Evolutionary conservation across 768 basidiomycete species (phyloP).

Genomic region (Russula earlei): DNA sequence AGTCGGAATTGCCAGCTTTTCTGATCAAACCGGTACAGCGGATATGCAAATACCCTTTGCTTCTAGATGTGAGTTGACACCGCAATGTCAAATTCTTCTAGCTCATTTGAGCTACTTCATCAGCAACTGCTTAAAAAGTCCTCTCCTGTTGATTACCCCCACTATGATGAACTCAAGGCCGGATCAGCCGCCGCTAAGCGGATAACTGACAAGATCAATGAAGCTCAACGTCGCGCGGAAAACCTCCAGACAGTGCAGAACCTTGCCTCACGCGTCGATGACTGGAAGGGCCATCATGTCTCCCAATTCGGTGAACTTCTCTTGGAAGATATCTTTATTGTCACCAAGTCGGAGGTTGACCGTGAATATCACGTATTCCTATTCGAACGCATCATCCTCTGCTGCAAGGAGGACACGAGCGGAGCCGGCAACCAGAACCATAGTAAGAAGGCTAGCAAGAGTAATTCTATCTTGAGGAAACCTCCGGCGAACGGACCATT

Average conservation of each 20-base stretch:
- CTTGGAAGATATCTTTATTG: slow-evolving; percentile 90
- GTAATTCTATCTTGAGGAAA: slow-evolving; percentile 84
- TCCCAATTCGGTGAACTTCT: slow-evolving; percentile 90
- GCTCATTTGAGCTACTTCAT: slow-evolving; percentile 9
- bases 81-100: slow-evolving; percentile 3
- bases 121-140: slow-evolving; percentile 73
- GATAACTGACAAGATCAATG: slow-evolving; percentile 93
- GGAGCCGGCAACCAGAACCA: slow-evolving; percentile 40
- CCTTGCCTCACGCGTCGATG: slow-evolving; percentile 79
- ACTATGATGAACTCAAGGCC: slow-evolving; percentile 71
- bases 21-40: slow-evolving; percentile 98
- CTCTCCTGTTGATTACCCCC: slow-evolving; percentile 49
- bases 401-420: slow-evolving; percentile 83
- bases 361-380: slow-evolving; percentile 98
- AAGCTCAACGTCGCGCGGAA: slow-evolving; percentile 84
- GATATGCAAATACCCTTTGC: slow-evolving; percentile 95
- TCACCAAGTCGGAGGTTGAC: slow-evolving; percentile 93
- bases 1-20: slow-evolving; percentile 89
- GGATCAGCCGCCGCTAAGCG: slow-evolving; percentile 85
- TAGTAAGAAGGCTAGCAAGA: slow-evolving; percentile 67
- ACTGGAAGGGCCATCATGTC: slow-evolving; percentile 98
- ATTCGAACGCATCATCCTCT: slow-evolving; percentile 97
- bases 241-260: slow-evolving; percentile 86
- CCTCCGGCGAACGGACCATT: slow-evolving; percentile 42
- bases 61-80: slow-evolving; percentile 64